Conservation (phyloP, 352 stramenopile species). For the Globisporangium middletonii region DNA sequence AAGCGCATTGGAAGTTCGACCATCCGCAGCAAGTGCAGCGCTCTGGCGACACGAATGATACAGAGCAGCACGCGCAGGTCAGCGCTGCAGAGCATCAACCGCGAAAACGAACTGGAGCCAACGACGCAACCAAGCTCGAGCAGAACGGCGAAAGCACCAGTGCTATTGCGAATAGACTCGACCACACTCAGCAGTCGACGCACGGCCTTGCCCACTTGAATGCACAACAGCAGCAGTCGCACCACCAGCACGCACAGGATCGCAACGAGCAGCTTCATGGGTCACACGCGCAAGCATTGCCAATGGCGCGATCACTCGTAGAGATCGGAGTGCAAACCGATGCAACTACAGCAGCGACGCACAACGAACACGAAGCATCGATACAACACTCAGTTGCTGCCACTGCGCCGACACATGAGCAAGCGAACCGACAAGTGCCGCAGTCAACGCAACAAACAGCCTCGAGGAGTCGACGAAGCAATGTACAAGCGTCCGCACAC, state of each 20-base stretch:
- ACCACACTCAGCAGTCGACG: neutral
- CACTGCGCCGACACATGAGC: neutral
- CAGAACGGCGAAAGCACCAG: neutral
- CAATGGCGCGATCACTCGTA: neutral
- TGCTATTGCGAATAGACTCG: neutral
- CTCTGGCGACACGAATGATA: neutral
- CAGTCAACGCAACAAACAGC: too few species aligned
- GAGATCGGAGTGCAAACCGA: constrained; percentile 13
- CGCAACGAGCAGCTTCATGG: neutral
- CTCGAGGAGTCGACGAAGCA: neutral
- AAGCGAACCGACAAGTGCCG: too few species aligned
- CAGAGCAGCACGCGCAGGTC: neutral
- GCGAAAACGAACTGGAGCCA: neutral
- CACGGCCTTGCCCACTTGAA: neutral
- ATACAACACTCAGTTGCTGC: too few species aligned
- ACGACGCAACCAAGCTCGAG: neutral
- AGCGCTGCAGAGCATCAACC: constrained; percentile 1
- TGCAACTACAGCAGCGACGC: neutral
- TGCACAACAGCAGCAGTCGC: neutral
- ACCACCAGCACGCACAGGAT: neutral
- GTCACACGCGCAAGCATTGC: neutral
- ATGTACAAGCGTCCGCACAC: neutral
- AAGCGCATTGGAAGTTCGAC: constrained; percentile 17
- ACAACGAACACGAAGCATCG: too few species aligned
- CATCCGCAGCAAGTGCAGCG: constrained; percentile 12